A percentile compares a stretch with the other conserved stretches of the same genome.
phyloP scores from a whole-genome alignment of 257 asterid genomes.

The Apocynum venetum region DNA sequence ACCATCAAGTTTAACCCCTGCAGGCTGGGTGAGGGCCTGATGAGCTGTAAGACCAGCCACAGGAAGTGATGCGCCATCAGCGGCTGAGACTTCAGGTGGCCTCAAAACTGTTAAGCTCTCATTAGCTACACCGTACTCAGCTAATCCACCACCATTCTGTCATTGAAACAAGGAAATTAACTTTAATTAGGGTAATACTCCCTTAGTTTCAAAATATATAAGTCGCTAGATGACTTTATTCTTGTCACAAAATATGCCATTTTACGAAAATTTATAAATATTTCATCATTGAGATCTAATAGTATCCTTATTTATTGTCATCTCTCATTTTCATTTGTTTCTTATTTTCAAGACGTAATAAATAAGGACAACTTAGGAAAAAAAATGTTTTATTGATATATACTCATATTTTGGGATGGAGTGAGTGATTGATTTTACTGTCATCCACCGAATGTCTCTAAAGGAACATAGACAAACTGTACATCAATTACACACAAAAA shows the following conservation, averaged over 20 bases:
- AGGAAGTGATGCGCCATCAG: conserved; percentile 55
- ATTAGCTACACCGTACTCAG: conserved; percentile 58
- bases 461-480: neutral
- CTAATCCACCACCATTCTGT: conserved; percentile 63
- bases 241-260: too few relatives aligned
- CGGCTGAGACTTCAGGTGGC: conserved; percentile 53
- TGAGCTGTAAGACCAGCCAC: conserved; percentile 57
- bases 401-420: too few relatives aligned
- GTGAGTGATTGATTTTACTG: neutral
- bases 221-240: too few relatives aligned
- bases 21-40: conserved; percentile 38
- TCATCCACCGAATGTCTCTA: neutral
- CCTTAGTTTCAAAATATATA: too few relatives aligned
- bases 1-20: conserved; percentile 44
- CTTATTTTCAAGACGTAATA: too few relatives aligned
- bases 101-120: conserved; percentile 41
- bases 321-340: too few relatives aligned
- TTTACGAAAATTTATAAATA: too few relatives aligned
- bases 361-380: too few relatives aligned
- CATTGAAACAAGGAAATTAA: conserved; percentile 3
- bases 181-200: neutral
- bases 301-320: too few relatives aligned
- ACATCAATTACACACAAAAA: neutral
- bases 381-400: too few relatives aligned
- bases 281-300: too few relatives aligned